Percentiles rank a stretch among this genome's conserved stretches.
phyloP scores from a whole-genome alignment of 2,329 filamentous ascomycete genomes.

The Alternaria angustiovoidea region DNA sequence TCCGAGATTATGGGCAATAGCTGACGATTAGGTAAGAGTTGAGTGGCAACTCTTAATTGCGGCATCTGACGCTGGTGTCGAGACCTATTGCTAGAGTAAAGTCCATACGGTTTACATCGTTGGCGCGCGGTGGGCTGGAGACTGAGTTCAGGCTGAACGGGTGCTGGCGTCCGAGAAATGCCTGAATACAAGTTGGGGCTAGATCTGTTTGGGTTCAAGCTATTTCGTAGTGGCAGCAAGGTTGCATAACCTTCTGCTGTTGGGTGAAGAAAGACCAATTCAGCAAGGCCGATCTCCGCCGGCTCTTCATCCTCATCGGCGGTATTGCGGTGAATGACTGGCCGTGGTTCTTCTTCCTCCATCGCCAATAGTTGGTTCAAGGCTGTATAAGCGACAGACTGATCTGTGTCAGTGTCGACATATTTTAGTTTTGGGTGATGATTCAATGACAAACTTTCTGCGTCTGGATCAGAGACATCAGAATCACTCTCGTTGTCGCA shows the following conservation, averaged over 20 bases:
- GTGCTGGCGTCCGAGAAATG: not conserved
- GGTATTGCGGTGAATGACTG: not conserved
- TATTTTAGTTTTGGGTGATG: conserved; percentile 2
- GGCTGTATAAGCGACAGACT: conserved; percentile 11
- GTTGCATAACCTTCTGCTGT: not conserved
- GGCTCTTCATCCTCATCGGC: not conserved
- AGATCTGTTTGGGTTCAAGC: not conserved
- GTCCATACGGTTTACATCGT: not conserved
- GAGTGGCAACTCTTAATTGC: not conserved
- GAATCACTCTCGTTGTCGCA: not conserved
- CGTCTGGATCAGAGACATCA: conserved; percentile 6
- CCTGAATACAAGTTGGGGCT: not conserved
- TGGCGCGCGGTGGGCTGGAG: not conserved
- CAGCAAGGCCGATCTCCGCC: not conserved
- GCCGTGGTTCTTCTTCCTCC: not conserved
- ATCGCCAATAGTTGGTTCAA: conserved; percentile 10
- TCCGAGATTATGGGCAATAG: not conserved
- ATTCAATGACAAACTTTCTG: not conserved
- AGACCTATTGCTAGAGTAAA: not conserved
- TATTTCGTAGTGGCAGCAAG: not conserved
- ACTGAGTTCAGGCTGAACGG: not conserved
- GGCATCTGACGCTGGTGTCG: not conserved
- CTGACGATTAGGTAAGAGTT: conserved; percentile 2
- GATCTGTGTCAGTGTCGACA: conserved; percentile 10
- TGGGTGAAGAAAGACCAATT: not conserved